These are phyloP conservation scores for Lodderomyces oxycetoniae DNA, from an alignment of 1,139 yeast genomes.

Conservation along the genomic window DNA sequence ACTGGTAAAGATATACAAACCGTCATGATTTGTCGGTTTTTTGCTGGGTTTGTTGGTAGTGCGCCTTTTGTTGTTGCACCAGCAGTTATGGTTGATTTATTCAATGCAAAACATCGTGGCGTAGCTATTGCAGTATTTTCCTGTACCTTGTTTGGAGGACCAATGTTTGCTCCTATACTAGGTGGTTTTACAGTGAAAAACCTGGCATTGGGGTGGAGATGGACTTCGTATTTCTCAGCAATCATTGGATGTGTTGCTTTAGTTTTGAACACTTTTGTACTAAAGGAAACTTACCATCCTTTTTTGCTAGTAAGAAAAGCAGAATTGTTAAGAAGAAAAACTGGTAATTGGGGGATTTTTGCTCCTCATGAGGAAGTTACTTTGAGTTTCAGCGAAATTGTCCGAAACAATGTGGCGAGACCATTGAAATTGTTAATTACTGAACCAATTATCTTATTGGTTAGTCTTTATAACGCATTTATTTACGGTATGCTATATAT, in stretches of 20 bases:
- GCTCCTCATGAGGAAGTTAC: slow-evolving; percentile 78
- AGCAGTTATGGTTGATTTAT: slow-evolving; percentile 40
- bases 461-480: slow-evolving; percentile 75
- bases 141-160: slow-evolving; percentile 40
- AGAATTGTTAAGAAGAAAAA: slow-evolving; percentile 49
- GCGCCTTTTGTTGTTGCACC: slow-evolving; percentile 42
- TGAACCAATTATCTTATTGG: slow-evolving; percentile 68
- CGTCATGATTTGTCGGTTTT: slow-evolving; percentile 38
- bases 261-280: slow-evolving; percentile 25
- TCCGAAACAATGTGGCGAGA: slow-evolving; percentile 63
- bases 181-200: slow-evolving; percentile 34
- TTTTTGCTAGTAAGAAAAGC: slow-evolving; percentile 58
- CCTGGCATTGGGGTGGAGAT: slow-evolving; percentile 47
- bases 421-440: slow-evolving; percentile 63
- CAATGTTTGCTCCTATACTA: slow-evolving; percentile 41
- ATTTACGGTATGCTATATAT: slow-evolving; percentile 78
- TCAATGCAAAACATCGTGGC: slow-evolving; percentile 31
- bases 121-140: slow-evolving; percentile 32
- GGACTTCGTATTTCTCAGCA: slow-evolving; percentile 53
- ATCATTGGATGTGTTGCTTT: slow-evolving; percentile 39
- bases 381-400: slow-evolving; percentile 57
- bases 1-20: slow-evolving; percentile 38
- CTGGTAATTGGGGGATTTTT: slow-evolving; percentile 71
- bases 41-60: slow-evolving; percentile 39
- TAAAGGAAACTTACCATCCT: slow-evolving; percentile 49